Evolutionary conservation across 2,329 filamentous ascomycete species (phyloP), one percentile per base, ranked within the genome.

Genomic region (Tolypocladium amazonense): DNA sequence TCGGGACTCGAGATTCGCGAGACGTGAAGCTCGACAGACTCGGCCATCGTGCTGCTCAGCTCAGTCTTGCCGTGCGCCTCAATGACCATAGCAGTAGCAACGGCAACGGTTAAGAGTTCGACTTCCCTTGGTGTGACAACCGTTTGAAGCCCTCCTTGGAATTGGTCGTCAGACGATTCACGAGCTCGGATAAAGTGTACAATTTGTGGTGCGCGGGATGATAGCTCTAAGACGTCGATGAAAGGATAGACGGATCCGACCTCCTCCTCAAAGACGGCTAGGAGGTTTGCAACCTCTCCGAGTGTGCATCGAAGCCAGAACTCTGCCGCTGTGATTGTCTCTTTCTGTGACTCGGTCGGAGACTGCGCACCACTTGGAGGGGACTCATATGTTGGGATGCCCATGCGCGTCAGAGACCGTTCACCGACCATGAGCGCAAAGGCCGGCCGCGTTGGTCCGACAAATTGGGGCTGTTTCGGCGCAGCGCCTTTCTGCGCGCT

Each of bases 181-280:
- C 30, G 35, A 0, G 59, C 57, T 0, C 68, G 64, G 1, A 71
- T 65, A 2, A 64, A 59, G 20, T 64, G 58, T 1, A 74, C 55
- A 14, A 74, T 70, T 8, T 69, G 64, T 4, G 66, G 59, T 0
- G 69, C 65, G 1, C 63, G 63, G 1, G 63, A 59, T 0, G 68
- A 64, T 1, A 73, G 65, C 9, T 70, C 67, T 3, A 62, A 62
- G 0, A 66, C 71, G 18, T 72, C 68, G 2, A 70, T 67, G 38
- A 72, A 74, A 0, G 72, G 72, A 39, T 74, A 73, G 0, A 75
- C 68, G 0, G 69, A 69, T 27, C 75, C 75, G 27, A 75, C 68
- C 50, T 76, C 74, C 45, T 77, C 75, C n/a, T 72, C 69, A 33
- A 72, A 76, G 4, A 72, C 68, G 9, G 69, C 64, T n/a, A 75